A percentile compares a stretch with the other conserved stretches of the same genome.
Conservation (phyloP, 257 asterid genomes). For the Marsdenia floribunda region DNA sequence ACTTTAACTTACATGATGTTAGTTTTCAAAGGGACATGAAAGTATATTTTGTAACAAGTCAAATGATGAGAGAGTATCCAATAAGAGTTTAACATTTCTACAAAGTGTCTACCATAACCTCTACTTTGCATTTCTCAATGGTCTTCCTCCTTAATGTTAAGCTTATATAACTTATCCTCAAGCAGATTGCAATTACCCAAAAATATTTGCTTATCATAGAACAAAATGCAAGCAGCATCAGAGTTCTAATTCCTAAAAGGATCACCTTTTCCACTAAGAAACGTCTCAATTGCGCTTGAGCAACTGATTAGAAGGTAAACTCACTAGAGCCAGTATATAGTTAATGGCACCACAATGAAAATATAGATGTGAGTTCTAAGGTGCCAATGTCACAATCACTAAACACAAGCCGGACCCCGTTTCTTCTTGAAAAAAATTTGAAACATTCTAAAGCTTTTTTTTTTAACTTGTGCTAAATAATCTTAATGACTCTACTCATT, state of each 20-base stretch:
- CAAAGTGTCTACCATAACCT: neutral
- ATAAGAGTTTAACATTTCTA: neutral
- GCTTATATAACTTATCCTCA: neutral
- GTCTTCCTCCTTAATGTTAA: neutral
- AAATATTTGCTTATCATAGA: neutral
- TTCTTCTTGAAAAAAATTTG: neutral
- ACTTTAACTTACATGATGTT: too few species aligned
- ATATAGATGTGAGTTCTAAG: neutral
- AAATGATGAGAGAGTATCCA: neutral
- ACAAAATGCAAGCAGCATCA: neutral
- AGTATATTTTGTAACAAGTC: too few species aligned
- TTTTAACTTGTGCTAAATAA: neutral
- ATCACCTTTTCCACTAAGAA: neutral
- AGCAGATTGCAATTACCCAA: neutral
- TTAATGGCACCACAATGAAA: neutral
- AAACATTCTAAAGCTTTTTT: neutral
- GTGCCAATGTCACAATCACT: neutral
- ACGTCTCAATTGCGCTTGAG: neutral
- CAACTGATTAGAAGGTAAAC: neutral
- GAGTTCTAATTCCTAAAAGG: neutral
- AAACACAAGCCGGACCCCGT: neutral
- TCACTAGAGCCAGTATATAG: neutral
- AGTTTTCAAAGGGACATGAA: too few species aligned
- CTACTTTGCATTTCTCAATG: neutral
- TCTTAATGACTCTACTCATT: neutral